These are phyloP conservation scores for Globisporangium rhizosaccharum DNA, from an alignment of 352 stramenopile genomes.

Conservation along the genomic window DNA sequence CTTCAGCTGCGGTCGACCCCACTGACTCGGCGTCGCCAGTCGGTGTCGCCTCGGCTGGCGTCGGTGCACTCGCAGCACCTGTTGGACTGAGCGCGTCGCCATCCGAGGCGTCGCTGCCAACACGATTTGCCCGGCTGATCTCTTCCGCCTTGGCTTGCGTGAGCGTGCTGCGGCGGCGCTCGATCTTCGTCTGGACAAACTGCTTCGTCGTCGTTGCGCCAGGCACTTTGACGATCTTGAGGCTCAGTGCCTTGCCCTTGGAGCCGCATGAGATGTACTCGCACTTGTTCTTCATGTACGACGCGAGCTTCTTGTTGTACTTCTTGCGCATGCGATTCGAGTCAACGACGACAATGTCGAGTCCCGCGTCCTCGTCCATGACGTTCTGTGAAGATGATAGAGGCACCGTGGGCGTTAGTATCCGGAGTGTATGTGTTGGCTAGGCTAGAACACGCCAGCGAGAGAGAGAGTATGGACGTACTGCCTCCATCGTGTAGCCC, in stretches of 20 bases:
- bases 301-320: slow-evolving; percentile 53
- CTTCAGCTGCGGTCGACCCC: background rate
- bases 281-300: slow-evolving; percentile 45
- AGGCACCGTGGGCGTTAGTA: background rate
- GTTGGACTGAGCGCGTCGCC: slow-evolving; percentile 41
- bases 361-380: slow-evolving; percentile 29
- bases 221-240: slow-evolving; percentile 29
- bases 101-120: slow-evolving; percentile 46
- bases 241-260: slow-evolving; percentile 36
- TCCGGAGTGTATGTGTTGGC: too few species aligned
- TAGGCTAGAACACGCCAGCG: background rate
- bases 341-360: slow-evolving; percentile 55
- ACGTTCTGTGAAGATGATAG: slow-evolving; percentile 22
- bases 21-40: background rate
- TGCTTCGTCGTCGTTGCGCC: slow-evolving; percentile 25
- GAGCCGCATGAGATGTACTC: slow-evolving; percentile 40
- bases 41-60: background rate
- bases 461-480: slow-evolving; percentile 1
- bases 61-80: slow-evolving; percentile 21
- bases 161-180: slow-evolving; percentile 40
- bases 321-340: slow-evolving; percentile 70
- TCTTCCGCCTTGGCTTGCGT: slow-evolving; percentile 42
- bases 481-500: slow-evolving; percentile 34
- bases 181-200: slow-evolving; percentile 44
- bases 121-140: slow-evolving; percentile 26